These are phyloP conservation scores for Fusarium virguliforme DNA, from an alignment of 2,329 filamentous ascomycete genomes.

Conservation along the genomic window DNA sequence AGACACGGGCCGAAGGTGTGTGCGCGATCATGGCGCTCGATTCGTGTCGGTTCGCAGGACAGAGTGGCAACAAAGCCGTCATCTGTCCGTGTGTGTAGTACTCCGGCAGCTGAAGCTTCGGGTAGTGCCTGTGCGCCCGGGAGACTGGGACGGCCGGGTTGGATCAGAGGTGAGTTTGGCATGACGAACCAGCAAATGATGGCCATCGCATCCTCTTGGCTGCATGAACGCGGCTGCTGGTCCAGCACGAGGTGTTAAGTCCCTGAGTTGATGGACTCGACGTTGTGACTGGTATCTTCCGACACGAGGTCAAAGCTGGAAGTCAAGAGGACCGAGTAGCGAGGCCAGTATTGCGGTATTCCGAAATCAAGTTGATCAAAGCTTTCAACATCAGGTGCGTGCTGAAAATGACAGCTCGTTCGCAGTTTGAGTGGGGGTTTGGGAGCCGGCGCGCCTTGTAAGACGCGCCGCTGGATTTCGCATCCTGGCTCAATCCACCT, in stretches of 20 bases:
- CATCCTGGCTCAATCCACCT: slow-evolving; percentile 6
- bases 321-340: neutral
- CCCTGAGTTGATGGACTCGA: slow-evolving; percentile 6
- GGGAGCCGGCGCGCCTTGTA: neutral
- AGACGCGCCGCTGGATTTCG: slow-evolving; percentile 2
- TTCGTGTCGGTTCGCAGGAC: slow-evolving; percentile 15
- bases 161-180: neutral
- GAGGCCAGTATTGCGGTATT: neutral
- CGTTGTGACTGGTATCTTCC: slow-evolving; percentile 9
- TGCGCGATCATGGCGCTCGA: slow-evolving; percentile 21
- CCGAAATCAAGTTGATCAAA: slow-evolving; percentile 1
- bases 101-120: slow-evolving; percentile 7
- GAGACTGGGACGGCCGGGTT: slow-evolving; percentile 21
- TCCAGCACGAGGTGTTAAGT: slow-evolving; percentile 14
- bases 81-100: slow-evolving; percentile 22
- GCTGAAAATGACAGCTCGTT: slow-evolving; percentile 2
- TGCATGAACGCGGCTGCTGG: slow-evolving; percentile 22
- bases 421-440: slow-evolving; percentile 1
- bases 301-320: neutral
- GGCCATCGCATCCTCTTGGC: slow-evolving; percentile 7
- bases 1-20: slow-evolving; percentile 33
- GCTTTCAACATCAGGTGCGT: neutral
- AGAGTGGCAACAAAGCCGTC: slow-evolving; percentile 6
- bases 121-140: slow-evolving; percentile 33
- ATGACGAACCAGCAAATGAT: slow-evolving; percentile 8